Conservation (phyloP, 495 filamentous ascomycete species). For the Sordaria brevicollis region DNA sequence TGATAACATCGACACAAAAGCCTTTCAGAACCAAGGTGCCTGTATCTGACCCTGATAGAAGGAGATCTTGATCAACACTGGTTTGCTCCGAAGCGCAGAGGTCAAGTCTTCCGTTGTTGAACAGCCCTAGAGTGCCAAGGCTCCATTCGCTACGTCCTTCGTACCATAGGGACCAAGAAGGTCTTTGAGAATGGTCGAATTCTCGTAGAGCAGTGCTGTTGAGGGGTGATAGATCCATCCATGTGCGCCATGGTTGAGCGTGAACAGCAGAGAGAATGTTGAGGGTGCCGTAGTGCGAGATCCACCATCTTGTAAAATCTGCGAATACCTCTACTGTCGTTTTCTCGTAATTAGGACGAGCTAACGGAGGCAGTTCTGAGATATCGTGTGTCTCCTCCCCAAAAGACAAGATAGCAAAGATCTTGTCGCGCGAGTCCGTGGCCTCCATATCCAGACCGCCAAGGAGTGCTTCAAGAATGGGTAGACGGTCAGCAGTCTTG, state of each 20-base stretch:
- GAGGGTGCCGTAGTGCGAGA: background rate
- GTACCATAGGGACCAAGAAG: background rate
- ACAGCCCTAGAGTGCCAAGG: background rate
- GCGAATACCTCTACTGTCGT: background rate
- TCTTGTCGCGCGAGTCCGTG: slow-evolving; percentile 4
- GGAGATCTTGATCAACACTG: background rate
- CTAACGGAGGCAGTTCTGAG: background rate
- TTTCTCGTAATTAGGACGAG: slow-evolving; percentile 4
- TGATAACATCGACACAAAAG: background rate
- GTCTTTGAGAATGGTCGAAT: background rate
- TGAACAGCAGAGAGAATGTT: slow-evolving; percentile 3
- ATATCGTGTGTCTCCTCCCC: slow-evolving; percentile 1
- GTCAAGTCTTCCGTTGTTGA: background rate
- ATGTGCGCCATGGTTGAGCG: background rate
- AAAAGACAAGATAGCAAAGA: slow-evolving; percentile 3
- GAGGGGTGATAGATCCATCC: background rate
- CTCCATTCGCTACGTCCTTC: slow-evolving; percentile 1
- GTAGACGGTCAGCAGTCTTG: background rate
- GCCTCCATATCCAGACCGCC: slow-evolving; percentile 1
- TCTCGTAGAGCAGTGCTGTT: background rate
- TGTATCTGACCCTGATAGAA: background rate
- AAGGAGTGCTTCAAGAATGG: slow-evolving; percentile 1
- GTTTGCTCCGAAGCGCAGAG: background rate
- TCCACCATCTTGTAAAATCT: slow-evolving; percentile 6
- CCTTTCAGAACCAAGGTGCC: background rate